Evolutionary conservation across 2,329 filamentous ascomycete species (phyloP), one percentile per base, ranked within the genome.

Genomic region (Fusarium domesticum): DNA sequence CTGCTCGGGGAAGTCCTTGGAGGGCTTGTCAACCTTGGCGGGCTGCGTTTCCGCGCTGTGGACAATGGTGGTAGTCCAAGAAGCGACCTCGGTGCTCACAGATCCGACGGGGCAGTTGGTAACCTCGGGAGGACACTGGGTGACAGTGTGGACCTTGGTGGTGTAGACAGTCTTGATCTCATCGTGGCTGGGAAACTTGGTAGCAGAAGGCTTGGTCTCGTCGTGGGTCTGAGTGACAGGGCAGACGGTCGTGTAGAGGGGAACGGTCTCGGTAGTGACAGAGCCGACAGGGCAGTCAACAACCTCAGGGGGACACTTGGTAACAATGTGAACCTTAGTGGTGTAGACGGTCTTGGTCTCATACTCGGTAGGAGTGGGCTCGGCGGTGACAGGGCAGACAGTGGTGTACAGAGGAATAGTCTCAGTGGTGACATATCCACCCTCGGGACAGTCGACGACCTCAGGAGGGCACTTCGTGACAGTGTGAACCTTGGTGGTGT

Each of bases 91-190:
- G 1, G 66, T 67, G 23, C 59, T 64, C 42, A 64, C 54, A 15
- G 60, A 49, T 25, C 65, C 63, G 42, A 63, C 59, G 8, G 61
- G 60, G 59, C 78, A 81, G 74, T 78, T 63, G 53, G 71, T 70
- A 50, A 77, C 71, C 43, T 65, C 69, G 33, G 75, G 67, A 40
- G 68, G 70, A 63, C 78, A 81, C 28, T 72, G 73, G 57, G 75
- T 80, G 66, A 80, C 67, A 60, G 76, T 80, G 51, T 74, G 68
- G 50, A 73, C 69, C 59, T 71, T 70, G 57, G 76, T 80, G 57
- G 70, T 66, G 70, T 75, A 79, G 63, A 80, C 66, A 57, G 76
- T 72, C 55, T 58, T 60, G 14, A 57, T 61, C 20, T 56, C 56
- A 35, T 47, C 46, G 15, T 54, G 34, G 43, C 34, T 35, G 17